A percentile compares a stretch with the other conserved stretches of the same genome.
Evolutionary conservation across 768 basidiomycete genomes (phyloP).

Genomic region (Tulasnella calospora): DNA sequence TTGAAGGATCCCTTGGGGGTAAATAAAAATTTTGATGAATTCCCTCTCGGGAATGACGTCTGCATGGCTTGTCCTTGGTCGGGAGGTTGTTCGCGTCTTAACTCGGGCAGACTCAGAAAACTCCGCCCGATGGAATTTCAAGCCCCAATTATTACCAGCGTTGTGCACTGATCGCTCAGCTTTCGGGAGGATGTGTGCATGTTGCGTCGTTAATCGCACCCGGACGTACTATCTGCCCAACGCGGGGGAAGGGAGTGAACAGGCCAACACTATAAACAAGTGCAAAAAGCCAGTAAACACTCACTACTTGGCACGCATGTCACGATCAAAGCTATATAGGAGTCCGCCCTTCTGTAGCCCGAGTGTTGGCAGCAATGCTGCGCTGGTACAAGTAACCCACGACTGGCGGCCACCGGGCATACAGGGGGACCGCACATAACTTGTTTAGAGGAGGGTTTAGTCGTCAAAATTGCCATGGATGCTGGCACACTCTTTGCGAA

Average conservation of each 20-base stretch:
- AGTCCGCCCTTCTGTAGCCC: no score
- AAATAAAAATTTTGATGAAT: background rate
- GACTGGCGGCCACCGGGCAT: background rate
- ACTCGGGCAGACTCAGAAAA: background rate
- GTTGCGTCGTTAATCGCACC: background rate
- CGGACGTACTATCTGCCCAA: background rate
- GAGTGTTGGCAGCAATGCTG: no score
- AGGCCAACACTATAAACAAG: background rate
- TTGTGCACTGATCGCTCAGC: background rate
- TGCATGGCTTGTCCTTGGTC: background rate
- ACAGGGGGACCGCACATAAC: background rate
- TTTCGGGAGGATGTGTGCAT: background rate
- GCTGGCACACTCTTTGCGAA: background rate
- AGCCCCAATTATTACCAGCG: background rate
- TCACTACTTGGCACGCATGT: no score
- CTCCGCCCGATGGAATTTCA: background rate
- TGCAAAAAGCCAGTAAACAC: no score
- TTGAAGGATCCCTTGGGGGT: background rate
- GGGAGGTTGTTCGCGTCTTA: background rate
- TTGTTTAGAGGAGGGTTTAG: background rate
- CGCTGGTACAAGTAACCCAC: background rate
- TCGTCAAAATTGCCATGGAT: background rate
- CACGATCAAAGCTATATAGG: no score
- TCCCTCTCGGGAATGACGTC: background rate
- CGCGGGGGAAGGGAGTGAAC: background rate